Conservation (phyloP, 257 asterid species). For the Salvia splendens region DNA sequence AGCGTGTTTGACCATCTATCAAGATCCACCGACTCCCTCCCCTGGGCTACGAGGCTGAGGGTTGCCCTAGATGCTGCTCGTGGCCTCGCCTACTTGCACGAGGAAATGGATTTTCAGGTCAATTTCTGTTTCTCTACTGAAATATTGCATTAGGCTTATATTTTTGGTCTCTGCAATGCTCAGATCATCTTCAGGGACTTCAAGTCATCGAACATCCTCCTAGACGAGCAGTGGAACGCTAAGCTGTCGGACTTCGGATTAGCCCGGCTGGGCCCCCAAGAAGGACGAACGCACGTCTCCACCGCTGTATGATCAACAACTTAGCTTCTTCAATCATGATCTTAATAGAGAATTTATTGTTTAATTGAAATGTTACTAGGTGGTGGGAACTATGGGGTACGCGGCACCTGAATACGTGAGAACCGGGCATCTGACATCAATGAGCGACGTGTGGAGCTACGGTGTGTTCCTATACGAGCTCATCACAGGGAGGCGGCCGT, state of each 20-base stretch:
- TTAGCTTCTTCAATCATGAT: background rate
- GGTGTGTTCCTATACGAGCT: constrained; percentile 85
- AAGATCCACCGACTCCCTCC: constrained; percentile 50
- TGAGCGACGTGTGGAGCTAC: constrained; percentile 82
- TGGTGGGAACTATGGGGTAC: constrained; percentile 83
- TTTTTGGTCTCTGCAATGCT: constrained; percentile 1
- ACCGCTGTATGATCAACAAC: constrained; percentile 42
- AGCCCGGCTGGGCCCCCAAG: constrained; percentile 59
- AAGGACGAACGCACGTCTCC: constrained; percentile 54
- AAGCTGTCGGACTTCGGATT: constrained; percentile 63
- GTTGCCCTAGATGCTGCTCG: constrained; percentile 83
- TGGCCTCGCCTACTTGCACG: constrained; percentile 76
- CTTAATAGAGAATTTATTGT: background rate
- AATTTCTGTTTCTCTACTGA: constrained; percentile 12
- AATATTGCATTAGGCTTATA: constrained; percentile 1
- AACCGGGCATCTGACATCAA: constrained; percentile 79
- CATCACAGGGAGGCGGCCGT: constrained; percentile 82
- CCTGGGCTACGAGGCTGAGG: constrained; percentile 80
- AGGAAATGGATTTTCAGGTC: constrained; percentile 93
- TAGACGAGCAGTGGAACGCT: constrained; percentile 59
- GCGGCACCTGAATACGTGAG: constrained; percentile 87
- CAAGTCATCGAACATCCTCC: constrained; percentile 58
- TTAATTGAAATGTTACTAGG: constrained; percentile 38
- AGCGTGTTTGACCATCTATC: constrained; percentile 80
- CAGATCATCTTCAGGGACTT: constrained; percentile 61